Base-by-base conservation (phyloP, 208 protist genomes). In the Acanthamoeba royreba region DNA sequence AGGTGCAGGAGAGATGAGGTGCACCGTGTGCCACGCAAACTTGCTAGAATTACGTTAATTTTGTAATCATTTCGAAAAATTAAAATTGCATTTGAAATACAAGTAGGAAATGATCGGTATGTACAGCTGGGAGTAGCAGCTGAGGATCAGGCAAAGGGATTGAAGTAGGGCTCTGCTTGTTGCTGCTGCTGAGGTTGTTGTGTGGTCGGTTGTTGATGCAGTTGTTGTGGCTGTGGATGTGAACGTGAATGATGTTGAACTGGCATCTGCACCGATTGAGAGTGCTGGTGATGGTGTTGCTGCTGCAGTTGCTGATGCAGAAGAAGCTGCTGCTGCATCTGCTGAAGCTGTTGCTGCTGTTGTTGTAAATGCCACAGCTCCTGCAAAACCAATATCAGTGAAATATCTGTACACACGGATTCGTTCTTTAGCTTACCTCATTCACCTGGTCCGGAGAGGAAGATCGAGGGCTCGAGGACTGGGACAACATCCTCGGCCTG, bases 281-380 rank as follows among this genome's bases (percentile, higher is more conserved):
- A n/a, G n/a, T 81, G 46, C 46, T 89, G 46, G 15, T 63, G 81
- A 11, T 69, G 81, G 13, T 87, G 79, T 47, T 89, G 81, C 0
- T 69, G 46, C 0, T 55, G 5, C 46, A n/a, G n/a, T n/a, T 86
- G 77, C 77, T 86, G 77, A 17, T 15, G 77, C 25, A 58, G 28
- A 11, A 61, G 43, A 7, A 89, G 38, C 4, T 63, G 43, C 42
- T 89, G 46, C 46, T 63, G 42, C 47, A 63, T 42, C 28, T 89
- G 81, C 53, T 89, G 45, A 13, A 69, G 46, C 15, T 89, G 81
- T 40, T 89, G 81, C 46, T 89, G 81, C 81, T 89, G 81, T 7
- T 47, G 42, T n/a, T 89, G 81, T 1, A 81, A 42, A 19, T 81
- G 69, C 9, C 33, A 17, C 69, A 81, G n/a, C 33, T 81, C 69